These are phyloP conservation scores for Eudorina sp. DNA, from an alignment of 139 green algal genomes.

Conservation along the genomic window DNA sequence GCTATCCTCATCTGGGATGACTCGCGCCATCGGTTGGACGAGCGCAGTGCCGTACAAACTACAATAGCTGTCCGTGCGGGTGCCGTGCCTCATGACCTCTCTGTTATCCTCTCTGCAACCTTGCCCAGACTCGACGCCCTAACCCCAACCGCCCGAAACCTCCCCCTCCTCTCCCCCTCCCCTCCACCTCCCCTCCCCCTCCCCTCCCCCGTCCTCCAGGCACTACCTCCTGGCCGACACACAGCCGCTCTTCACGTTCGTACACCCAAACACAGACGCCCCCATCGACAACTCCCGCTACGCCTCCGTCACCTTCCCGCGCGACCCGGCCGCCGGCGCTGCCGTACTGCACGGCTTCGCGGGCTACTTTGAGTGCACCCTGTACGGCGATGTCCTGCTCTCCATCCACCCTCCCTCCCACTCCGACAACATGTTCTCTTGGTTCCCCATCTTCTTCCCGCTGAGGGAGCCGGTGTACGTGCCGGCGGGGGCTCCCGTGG, in stretches of 20 bases:
- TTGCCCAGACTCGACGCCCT: too few relatives aligned
- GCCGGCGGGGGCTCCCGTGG: constrained; percentile 70
- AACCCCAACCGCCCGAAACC: too few relatives aligned
- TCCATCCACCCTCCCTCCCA: constrained; percentile 89
- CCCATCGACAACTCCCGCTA: constrained; percentile 85
- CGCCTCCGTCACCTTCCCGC: constrained; percentile 33
- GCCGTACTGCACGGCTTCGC: constrained; percentile 91
- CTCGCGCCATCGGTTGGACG: too few relatives aligned
- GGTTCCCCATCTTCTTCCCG: constrained; percentile 99
- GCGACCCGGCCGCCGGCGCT: constrained; percentile 51
- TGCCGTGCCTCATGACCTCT: too few relatives aligned
- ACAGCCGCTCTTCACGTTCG: constrained; percentile 93
- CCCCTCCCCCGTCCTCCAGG: constrained; percentile 42
- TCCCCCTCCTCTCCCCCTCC: too few relatives aligned
- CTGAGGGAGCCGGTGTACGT: constrained; percentile 84
- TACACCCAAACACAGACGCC: constrained; percentile 82
- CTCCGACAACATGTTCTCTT: constrained; percentile 84
- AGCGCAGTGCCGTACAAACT: too few relatives aligned
- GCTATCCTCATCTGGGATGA: too few relatives aligned
- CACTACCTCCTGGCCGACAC: constrained; percentile 66
- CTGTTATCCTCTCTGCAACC: too few relatives aligned
- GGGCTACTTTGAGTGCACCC: constrained; percentile 95
- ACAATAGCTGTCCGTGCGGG: too few relatives aligned
- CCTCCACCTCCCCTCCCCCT: too few relatives aligned
- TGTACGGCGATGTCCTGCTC: constrained; percentile 92